phyloP scores from a whole-genome alignment of 2,329 filamentous ascomycete genomes.

The Aspergillus awamori region DNA sequence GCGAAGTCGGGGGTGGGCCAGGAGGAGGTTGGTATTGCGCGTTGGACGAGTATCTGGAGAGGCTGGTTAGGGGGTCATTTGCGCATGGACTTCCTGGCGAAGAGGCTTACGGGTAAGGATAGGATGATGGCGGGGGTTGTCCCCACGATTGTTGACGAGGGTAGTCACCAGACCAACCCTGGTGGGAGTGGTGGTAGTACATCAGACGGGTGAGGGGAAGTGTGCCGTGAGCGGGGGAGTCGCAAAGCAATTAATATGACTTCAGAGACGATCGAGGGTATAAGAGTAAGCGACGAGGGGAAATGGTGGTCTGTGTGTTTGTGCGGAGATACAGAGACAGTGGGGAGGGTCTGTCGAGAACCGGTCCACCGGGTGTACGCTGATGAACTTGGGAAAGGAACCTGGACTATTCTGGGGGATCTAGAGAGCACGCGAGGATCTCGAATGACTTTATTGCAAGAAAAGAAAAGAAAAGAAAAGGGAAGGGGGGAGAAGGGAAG shows the following conservation, averaged over 20 bases:
- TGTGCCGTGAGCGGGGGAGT: not conserved
- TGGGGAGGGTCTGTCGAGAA: not conserved
- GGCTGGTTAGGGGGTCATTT: not conserved
- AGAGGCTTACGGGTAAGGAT: slow-evolving; percentile 17
- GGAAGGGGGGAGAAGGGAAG: slow-evolving; percentile 3
- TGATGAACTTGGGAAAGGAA: not conserved
- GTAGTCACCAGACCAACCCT: slow-evolving; percentile 22
- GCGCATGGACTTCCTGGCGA: too few relatives aligned
- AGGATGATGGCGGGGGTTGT: slow-evolving; percentile 16
- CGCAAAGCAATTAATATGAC: not conserved
- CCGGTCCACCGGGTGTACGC: not conserved
- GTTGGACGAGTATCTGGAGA: not conserved
- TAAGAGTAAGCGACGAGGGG: not conserved
- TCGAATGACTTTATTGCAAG: too few relatives aligned
- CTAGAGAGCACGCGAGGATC: not conserved
- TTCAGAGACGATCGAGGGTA: not conserved
- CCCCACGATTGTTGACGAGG: slow-evolving; percentile 18
- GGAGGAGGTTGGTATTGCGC: slow-evolving; percentile 12
- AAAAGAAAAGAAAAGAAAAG: not conserved
- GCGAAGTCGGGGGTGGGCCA: slow-evolving; percentile 8
- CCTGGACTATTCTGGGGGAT: not conserved
- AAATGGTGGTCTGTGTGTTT: slow-evolving; percentile 2
- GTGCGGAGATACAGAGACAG: not conserved
- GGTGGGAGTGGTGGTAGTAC: slow-evolving; percentile 24
- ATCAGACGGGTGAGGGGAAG: slow-evolving; percentile 14